Percentiles rank a stretch among this genome's conserved stretches.
phyloP scores from a whole-genome alignment of 2,329 filamentous ascomycete species.

The Alternaria ethzedia region DNA sequence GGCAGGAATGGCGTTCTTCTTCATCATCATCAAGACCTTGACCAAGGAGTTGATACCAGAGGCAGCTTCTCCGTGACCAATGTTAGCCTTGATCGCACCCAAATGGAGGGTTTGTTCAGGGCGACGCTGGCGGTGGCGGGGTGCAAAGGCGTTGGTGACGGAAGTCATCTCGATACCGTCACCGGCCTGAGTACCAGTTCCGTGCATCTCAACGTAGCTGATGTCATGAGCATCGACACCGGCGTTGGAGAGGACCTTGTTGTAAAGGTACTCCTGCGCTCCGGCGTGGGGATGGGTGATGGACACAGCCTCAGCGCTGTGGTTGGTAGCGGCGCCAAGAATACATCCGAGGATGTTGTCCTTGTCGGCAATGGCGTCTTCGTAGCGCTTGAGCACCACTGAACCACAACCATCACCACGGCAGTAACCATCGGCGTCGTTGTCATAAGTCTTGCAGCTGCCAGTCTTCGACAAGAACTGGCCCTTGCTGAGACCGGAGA shows the following conservation, averaged over 20 bases:
- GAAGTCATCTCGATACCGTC: slow-evolving; percentile 84
- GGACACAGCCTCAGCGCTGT: slow-evolving; percentile 79
- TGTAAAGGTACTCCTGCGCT: slow-evolving; percentile 75
- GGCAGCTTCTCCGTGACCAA: slow-evolving; percentile 62
- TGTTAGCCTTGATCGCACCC: slow-evolving; percentile 63
- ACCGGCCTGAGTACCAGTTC: slow-evolving; percentile 84
- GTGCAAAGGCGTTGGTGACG: slow-evolving; percentile 69
- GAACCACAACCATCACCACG: slow-evolving; percentile 78
- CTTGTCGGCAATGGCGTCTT: slow-evolving; percentile 77
- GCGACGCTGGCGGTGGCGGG: slow-evolving; percentile 57
- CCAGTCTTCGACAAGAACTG: slow-evolving; percentile 80
- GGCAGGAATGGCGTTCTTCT: slow-evolving; percentile 61
- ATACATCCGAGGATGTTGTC: slow-evolving; percentile 77
- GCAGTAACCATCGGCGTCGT: slow-evolving; percentile 82
- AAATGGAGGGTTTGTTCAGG: slow-evolving; percentile 59
- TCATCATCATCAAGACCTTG: slow-evolving; percentile 62
- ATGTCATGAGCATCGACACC: slow-evolving; percentile 78
- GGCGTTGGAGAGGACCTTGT: slow-evolving; percentile 72
- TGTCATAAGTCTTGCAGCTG: slow-evolving; percentile 81
- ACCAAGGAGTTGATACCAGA: slow-evolving; percentile 62
- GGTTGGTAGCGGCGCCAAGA: slow-evolving; percentile 76
- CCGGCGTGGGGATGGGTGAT: slow-evolving; percentile 84
- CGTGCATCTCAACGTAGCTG: slow-evolving; percentile 88
- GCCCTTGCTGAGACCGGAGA: slow-evolving; percentile 75
- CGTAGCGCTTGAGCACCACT: slow-evolving; percentile 78